phyloP scores from a whole-genome alignment of 1,139 yeast genomes.

The Diutina pseudorugosa region DNA sequence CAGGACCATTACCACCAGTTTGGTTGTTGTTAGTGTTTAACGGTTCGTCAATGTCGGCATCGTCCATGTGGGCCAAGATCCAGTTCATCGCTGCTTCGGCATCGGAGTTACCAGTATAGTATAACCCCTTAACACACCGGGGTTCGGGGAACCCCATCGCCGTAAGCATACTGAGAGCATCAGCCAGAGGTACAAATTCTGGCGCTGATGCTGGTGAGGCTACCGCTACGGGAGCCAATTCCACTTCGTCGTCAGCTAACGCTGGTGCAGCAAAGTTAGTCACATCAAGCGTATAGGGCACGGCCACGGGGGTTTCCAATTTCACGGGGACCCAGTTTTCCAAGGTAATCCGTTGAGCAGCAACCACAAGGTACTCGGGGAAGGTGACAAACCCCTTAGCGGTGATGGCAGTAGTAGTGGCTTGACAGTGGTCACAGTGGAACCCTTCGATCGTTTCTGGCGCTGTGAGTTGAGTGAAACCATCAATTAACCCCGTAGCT shows the following conservation, averaged over 20 bases:
- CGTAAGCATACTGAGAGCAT: constrained; percentile 39
- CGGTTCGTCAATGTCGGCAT: constrained; percentile 61
- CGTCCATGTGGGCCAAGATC: constrained; percentile 84
- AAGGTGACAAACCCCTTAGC: constrained; percentile 42
- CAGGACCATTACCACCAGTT: constrained; percentile 1
- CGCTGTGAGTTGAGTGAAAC: constrained; percentile 32
- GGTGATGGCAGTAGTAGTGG: constrained; percentile 33
- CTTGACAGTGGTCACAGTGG: constrained; percentile 49
- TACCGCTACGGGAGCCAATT: constrained; percentile 10
- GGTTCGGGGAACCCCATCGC: constrained; percentile 84
- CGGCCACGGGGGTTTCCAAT: constrained; percentile 56
- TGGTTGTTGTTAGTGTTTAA: constrained; percentile 12
- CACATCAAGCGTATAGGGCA: constrained; percentile 37
- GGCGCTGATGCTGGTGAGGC: not conserved
- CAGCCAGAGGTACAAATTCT: constrained; percentile 41
- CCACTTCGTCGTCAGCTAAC: constrained; percentile 27
- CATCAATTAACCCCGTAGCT: constrained; percentile 29
- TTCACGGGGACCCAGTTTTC: constrained; percentile 89
- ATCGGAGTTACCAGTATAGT: constrained; percentile 52
- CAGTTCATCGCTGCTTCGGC: constrained; percentile 85
- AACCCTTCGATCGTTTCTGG: constrained; percentile 53
- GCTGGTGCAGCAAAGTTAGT: constrained; percentile 18
- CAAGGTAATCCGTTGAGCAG: constrained; percentile 69
- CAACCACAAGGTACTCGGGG: constrained; percentile 62
- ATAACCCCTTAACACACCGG: constrained; percentile 57